Evolutionary conservation across 2,329 filamentous ascomycete genomes (phyloP), one percentile per base, ranked within the genome.

Genomic region (Fusarium pininemorale): DNA sequence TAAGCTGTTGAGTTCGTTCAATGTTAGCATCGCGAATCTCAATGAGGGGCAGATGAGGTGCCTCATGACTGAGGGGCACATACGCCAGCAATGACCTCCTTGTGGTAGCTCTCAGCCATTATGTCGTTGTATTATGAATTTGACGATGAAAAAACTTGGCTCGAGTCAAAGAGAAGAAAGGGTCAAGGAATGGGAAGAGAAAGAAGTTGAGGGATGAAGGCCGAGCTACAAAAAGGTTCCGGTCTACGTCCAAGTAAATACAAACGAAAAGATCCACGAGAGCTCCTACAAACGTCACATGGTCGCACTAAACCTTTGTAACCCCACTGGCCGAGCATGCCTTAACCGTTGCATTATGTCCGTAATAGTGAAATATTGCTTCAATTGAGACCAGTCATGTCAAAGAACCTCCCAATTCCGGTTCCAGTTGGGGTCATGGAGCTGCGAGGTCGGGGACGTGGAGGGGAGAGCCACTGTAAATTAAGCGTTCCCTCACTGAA

Each of bases 81-180:
- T 65, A 78, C 77, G 48, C 70, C 68, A 48, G 77, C 62, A 62
- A 78, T 66, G 67, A 71, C 77, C 75, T 78, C 74, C 69, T 78
- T 78, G 75, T 78, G 77, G 64, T 78, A 78, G 44, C 35, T 78
- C 68, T 78, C 71, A 63, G 77, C 75, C 77, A 78, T 78, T 72
- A 58, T 71, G 73, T 62, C 11, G 62, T 51, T 63, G 28, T 68
- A 6, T 11, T 32, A 30, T 66, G 18, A 44, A 22, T 54, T 12
- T 48, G 28, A 39, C 58, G 42, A 35, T 28, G 62, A 63, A 56
- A 14, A 70, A 14, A 69, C 68, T 71, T 66, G 48, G 37, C 53
- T 54, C 60, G 60, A 54, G 51, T 61, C 55, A 38, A 74, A 56
- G 18, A 48, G 60, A 45, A 57, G 13, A 8, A 47, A 54, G 42